A percentile compares a stretch with the other conserved stretches of the same genome.
phyloP scores from a whole-genome alignment of 176 grass and related monocot species.

The Tillandsia leiboldiana region DNA sequence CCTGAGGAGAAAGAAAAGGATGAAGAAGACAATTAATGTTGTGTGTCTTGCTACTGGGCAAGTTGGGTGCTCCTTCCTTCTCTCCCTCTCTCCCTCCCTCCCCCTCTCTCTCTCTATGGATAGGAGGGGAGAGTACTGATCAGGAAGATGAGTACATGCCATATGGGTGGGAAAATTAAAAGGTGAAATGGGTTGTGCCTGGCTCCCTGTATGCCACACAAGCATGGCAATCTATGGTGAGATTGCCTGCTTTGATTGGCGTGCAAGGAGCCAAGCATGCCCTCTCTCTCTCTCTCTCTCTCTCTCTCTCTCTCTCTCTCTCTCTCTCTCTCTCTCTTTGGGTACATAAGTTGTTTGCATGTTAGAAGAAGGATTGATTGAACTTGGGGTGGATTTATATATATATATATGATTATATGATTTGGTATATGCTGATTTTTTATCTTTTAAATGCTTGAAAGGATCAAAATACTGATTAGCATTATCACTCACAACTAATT shows the following conservation, averaged over 20 bases:
- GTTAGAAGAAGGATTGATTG: neutral
- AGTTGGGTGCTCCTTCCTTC: neutral
- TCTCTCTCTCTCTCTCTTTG: neutral
- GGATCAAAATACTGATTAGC: neutral
- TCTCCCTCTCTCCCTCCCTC: neutral
- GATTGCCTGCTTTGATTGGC: constrained; percentile 22
- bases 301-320: no score
- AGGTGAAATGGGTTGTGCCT: constrained; percentile 16
- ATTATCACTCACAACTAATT: neutral
- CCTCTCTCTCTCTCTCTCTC: constrained; percentile 5
- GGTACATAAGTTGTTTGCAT: neutral
- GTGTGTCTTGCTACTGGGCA: neutral
- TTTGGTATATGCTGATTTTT: neutral
- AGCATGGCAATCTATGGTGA: constrained; percentile 13
- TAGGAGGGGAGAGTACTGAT: neutral
- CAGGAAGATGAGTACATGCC: neutral
- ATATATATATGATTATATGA: neutral
- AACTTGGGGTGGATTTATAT: neutral
- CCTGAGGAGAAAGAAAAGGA: neutral
- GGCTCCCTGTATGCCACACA: constrained; percentile 34
- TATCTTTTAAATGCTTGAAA: neutral
- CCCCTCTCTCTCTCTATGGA: neutral
- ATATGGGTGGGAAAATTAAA: neutral
- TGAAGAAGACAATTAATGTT: neutral
- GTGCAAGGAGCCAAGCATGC: constrained; percentile 31